These are phyloP conservation scores for Austroboletus eburneus DNA, from an alignment of 768 basidiomycete genomes.

Conservation along the genomic window DNA sequence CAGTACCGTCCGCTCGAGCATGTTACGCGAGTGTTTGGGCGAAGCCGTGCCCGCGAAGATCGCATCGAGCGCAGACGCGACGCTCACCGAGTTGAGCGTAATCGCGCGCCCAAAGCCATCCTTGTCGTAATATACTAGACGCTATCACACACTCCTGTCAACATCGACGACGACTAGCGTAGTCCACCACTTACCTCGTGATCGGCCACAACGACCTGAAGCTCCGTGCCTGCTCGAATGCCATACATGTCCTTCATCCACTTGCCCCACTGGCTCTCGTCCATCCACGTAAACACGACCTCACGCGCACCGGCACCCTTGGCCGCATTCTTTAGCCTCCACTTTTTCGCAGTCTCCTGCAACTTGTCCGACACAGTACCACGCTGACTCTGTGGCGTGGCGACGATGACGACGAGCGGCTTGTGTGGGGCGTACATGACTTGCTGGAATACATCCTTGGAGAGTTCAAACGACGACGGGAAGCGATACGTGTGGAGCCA, in stretches of 20 bases:
- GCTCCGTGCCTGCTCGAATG: conserved; percentile 35
- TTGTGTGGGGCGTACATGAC: conserved; percentile 78
- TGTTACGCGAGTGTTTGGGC: conserved; percentile 65
- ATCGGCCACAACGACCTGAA: conserved; percentile 68
- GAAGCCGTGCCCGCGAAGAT: conserved; percentile 46
- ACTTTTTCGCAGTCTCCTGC: conserved; percentile 52
- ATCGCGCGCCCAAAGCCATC: conserved; percentile 56
- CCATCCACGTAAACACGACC: conserved; percentile 89
- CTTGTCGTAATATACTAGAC: conserved; percentile 69
- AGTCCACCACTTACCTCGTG: conserved; percentile 40
- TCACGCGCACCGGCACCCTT: conserved; percentile 36
- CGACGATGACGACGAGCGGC: conserved; percentile 77
- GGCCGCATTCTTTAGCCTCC: conserved; percentile 38
- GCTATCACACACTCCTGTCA: conserved; percentile 35
- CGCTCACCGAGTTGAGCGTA: conserved; percentile 47
- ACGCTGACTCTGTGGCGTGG: conserved; percentile 36
- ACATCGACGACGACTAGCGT: no score
- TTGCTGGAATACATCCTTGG: conserved; percentile 72
- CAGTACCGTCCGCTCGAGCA: conserved; percentile 60
- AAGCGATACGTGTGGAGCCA: conserved; percentile 73
- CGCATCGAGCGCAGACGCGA: conserved; percentile 71
- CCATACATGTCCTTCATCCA: conserved; percentile 96
- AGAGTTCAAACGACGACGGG: conserved; percentile 70
- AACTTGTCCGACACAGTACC: conserved; percentile 45
- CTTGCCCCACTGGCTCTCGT: conserved; percentile 73